Conservation (phyloP, 2,329 filamentous ascomycete genomes). For the Simplicillium aogashimaense region DNA sequence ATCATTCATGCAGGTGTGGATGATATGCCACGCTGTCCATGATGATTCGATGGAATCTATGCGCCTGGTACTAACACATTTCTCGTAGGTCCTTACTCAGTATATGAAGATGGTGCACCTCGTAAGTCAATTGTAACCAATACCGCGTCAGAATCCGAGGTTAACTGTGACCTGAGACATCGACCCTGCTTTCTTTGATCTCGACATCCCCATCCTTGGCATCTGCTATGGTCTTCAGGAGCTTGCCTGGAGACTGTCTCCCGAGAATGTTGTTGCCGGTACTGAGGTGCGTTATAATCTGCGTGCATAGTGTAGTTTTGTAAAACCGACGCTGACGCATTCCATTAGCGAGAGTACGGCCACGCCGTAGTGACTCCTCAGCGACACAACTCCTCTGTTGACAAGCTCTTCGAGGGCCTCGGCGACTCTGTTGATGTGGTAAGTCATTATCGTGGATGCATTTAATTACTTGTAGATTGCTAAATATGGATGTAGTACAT, state of each 20-base stretch:
- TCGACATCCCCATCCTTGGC: slow-evolving; percentile 50
- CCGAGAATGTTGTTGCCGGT: slow-evolving; percentile 43
- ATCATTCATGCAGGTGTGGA: no score
- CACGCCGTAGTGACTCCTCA: slow-evolving; percentile 56
- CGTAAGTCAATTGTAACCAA: slow-evolving; percentile 19
- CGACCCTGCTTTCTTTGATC: slow-evolving; percentile 72
- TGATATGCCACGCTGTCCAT: no score
- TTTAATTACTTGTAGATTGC: no score
- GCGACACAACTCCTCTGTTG: slow-evolving; percentile 51
- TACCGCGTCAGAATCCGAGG: no score
- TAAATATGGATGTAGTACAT: slow-evolving; percentile 1
- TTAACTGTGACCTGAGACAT: slow-evolving; percentile 35
- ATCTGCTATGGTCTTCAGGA: slow-evolving; percentile 35
- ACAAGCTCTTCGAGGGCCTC: slow-evolving; percentile 69
- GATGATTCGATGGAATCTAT: no score
- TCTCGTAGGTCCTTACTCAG: slow-evolving; percentile 45
- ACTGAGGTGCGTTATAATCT: neutral
- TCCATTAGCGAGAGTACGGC: slow-evolving; percentile 48
- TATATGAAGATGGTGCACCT: slow-evolving; percentile 68
- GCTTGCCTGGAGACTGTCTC: slow-evolving; percentile 57
- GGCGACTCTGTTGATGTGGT: slow-evolving; percentile 51
- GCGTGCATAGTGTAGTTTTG: slow-evolving; percentile 27
- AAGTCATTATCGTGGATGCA: neutral
- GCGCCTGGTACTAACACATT: no score
- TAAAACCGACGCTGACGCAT: neutral